These are phyloP conservation scores for Endoconidiophora polonica DNA, from an alignment of 2,329 filamentous ascomycete genomes.

Conservation along the genomic window DNA sequence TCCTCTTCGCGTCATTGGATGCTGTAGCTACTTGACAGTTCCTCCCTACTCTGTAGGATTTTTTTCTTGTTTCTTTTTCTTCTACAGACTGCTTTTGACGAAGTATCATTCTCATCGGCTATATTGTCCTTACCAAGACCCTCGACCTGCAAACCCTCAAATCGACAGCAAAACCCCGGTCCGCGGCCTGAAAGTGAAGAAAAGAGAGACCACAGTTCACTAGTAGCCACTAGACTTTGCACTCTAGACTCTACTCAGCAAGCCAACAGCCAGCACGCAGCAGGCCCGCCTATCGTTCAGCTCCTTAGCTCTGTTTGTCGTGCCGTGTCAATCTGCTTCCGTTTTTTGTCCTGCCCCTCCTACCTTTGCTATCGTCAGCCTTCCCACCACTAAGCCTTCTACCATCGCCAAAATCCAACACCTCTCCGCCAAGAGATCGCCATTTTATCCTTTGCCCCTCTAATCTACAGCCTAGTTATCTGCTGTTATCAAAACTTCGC, in stretches of 20 bases:
- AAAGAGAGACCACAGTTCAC: slow-evolving; percentile 1
- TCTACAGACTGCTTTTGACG: neutral
- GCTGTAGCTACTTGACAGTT: no score
- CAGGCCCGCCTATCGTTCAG: neutral
- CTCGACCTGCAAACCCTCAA: neutral
- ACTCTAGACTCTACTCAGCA: neutral
- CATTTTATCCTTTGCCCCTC: no score
- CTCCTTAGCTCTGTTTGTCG: neutral
- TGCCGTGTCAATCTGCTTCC: neutral
- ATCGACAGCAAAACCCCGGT: neutral
- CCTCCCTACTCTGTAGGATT: no score
- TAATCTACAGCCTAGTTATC: no score
- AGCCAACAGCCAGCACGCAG: neutral
- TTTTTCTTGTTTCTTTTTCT: neutral
- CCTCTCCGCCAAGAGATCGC: no score
- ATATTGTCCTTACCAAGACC: no score
- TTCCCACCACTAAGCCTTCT: neutral
- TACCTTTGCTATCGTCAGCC: slow-evolving; percentile 3
- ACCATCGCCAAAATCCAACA: no score
- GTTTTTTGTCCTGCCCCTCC: neutral
- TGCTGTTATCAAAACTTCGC: no score
- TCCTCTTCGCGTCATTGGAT: no score
- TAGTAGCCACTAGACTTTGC: no score
- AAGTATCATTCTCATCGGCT: no score
- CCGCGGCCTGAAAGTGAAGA: neutral